A percentile compares a stretch with the other conserved stretches of the same genome.
Conservation (phyloP, 164 flowering plant species). For the Dillenia turbinata region DNA sequence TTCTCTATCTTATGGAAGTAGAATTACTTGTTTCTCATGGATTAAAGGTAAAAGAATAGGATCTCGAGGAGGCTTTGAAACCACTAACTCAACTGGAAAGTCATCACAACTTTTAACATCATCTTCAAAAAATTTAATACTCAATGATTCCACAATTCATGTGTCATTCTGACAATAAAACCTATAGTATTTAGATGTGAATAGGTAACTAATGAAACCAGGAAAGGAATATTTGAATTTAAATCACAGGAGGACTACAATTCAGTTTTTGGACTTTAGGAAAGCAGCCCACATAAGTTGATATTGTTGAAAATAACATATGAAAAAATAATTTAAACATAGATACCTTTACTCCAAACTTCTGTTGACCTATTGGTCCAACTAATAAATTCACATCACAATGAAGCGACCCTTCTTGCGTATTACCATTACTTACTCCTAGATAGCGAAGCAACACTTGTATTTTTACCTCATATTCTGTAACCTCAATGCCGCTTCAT, state of each 20-base stretch:
- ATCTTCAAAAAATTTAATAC: too few relatives aligned
- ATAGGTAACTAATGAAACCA: too few relatives aligned
- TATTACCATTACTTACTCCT: constrained; percentile 94
- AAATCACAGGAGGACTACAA: neutral
- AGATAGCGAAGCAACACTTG: constrained; percentile 87
- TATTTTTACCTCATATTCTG: constrained; percentile 86
- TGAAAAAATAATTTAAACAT: neutral
- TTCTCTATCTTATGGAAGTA: too few relatives aligned
- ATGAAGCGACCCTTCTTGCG: constrained; percentile 97
- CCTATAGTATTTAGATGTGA: too few relatives aligned
- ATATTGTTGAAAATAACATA: neutral
- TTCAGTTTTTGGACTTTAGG: neutral
- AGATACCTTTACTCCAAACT: constrained; percentile 87
- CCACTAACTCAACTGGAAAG: too few relatives aligned
- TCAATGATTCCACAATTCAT: too few relatives aligned
- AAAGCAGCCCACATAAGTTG: neutral
- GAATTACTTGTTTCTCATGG: too few relatives aligned
- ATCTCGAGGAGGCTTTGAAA: too few relatives aligned
- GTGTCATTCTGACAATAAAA: too few relatives aligned
- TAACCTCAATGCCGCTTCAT: constrained; percentile 89
- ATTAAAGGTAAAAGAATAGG: too few relatives aligned
- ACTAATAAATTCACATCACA: constrained; percentile 94
- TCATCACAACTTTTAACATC: too few relatives aligned
- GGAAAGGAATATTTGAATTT: too few relatives aligned
- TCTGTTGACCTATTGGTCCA: constrained; percentile 68